phyloP scores from a whole-genome alignment of 75 land plant genomes.

The Azolla pinnata region DNA sequence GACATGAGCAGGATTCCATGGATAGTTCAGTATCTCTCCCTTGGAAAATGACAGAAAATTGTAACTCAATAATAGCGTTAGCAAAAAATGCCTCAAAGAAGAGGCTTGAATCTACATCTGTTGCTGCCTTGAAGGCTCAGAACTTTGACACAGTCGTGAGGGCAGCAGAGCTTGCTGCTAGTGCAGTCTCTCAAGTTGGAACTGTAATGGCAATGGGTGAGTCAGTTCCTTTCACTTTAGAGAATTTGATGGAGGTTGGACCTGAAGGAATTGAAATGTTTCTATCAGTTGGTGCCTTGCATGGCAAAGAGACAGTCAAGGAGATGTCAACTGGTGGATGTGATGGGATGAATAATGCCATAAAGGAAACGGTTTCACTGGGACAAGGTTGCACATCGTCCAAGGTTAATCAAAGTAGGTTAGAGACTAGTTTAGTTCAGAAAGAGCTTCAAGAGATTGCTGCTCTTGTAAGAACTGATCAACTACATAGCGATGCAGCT shows the following conservation, averaged over 20 bases:
- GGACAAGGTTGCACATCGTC: no score
- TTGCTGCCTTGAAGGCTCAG: slow-evolving; percentile 60
- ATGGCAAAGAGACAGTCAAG: slow-evolving; percentile 7
- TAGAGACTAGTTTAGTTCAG: not conserved
- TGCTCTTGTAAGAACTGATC: no score
- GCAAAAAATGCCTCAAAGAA: slow-evolving; percentile 51
- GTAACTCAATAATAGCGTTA: slow-evolving; percentile 32
- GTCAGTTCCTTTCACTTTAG: slow-evolving; percentile 43
- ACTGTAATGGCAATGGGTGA: slow-evolving; percentile 74
- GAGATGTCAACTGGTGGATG: no score
- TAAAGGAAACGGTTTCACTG: no score
- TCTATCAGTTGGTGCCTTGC: slow-evolving; percentile 4
- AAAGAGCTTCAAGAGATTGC: not conserved
- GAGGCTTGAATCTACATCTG: slow-evolving; percentile 59
- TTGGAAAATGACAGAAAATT: not conserved
- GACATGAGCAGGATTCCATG: not conserved
- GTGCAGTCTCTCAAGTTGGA: slow-evolving; percentile 80
- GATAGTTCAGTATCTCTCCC: not conserved
- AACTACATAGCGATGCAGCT: no score
- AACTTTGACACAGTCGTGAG: slow-evolving; percentile 75
- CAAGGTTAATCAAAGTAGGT: not conserved
- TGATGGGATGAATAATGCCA: no score
- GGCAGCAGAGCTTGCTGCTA: slow-evolving; percentile 86
- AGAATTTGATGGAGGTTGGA: slow-evolving; percentile 41
- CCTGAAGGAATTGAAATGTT: slow-evolving; percentile 23